Base-by-base conservation (phyloP, 163 green algal species). In the Volvox carteri region DNA sequence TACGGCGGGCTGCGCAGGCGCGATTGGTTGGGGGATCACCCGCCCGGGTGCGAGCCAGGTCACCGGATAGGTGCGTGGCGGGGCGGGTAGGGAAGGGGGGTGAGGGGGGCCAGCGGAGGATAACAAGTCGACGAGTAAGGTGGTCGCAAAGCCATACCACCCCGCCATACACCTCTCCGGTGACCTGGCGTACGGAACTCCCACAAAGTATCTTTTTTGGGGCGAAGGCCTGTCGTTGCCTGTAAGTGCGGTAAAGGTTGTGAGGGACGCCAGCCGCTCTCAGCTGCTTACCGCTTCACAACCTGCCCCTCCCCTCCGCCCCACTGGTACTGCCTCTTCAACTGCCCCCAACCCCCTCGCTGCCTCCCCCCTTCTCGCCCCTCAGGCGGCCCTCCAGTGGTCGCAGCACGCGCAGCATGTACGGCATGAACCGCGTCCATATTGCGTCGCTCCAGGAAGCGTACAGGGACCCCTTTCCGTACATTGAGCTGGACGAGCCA, bases 361-460 rank as follows among this genome's bases (percentile, higher is more conserved):
- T 8, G 25, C 28, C 28, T 65, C 54, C 54, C 2, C 54, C 28
- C 4, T 12, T 65, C 19, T 30, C 54, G 2, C 54, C 54, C 54
- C 28, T 65, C 37, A 58, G 81, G 81, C 81, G 81, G 23, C 81
- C 81, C 25, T 80, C 81, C 1, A 80, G 65, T 46, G 81, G 60
- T 0, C 83, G 83, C 25, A 62, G 35, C 35, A 48, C 60, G 25
- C 83, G 81, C 81, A 80, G 46, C 65, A 3, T 79, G 25, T 79
- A 52, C 62, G 39, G 42, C 12, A 5, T 56, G 30, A 54, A 28
- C 42, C 65, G 81, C 65, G 39, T 12, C 4, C 56, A 28, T 19
- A 2, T 56, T 18, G 21, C 77, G 35, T 42, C 33, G 33, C 42
- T 65, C n/a, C 77, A 85, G 35, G 77, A 85, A 6, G 23, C 28